These are phyloP conservation scores for Rhizopogon rudus DNA, from an alignment of 768 basidiomycete species.

Conservation along the genomic window DNA sequence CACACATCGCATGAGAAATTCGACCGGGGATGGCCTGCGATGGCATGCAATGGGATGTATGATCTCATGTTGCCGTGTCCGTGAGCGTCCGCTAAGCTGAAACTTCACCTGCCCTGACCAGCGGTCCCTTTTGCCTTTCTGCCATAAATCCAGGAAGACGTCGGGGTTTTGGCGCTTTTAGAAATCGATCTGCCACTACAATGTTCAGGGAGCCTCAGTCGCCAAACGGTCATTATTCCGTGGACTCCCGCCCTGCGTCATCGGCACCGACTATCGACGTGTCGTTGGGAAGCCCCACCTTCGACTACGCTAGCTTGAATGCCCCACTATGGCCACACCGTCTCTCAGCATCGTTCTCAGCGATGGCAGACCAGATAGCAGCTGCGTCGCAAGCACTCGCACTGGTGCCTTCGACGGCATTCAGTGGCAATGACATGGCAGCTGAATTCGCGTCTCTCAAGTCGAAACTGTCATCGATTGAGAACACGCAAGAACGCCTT, in stretches of 20 bases:
- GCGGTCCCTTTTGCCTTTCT: not conserved
- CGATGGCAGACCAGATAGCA: conserved; percentile 37
- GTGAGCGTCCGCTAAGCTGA: not conserved
- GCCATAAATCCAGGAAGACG: conserved; percentile 1
- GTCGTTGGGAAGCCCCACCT: conserved; percentile 7
- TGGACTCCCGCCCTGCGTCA: conserved; percentile 7
- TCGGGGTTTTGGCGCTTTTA: not conserved
- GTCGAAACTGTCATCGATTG: conserved; percentile 26
- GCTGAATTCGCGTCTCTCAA: conserved; percentile 15
- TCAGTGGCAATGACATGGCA: conserved; percentile 10
- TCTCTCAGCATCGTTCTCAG: conserved; percentile 32
- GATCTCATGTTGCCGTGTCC: conserved; percentile 8
- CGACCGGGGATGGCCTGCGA: not conserved
- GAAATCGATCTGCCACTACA: not conserved
- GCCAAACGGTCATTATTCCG: not conserved
- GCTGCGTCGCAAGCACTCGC: conserved; percentile 35
- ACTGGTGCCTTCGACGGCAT: conserved; percentile 18
- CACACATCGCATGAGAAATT: conserved; percentile 8
- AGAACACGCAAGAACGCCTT: conserved; percentile 29
- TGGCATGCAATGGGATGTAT: not conserved
- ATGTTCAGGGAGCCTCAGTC: conserved; percentile 2
- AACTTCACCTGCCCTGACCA: not conserved
- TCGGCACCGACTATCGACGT: conserved; percentile 16
- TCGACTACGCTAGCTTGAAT: conserved; percentile 1
- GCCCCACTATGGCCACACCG: conserved; percentile 26